Conservation (phyloP, 2,329 filamentous ascomycete genomes). For the Talaromyces sp. region DNA sequence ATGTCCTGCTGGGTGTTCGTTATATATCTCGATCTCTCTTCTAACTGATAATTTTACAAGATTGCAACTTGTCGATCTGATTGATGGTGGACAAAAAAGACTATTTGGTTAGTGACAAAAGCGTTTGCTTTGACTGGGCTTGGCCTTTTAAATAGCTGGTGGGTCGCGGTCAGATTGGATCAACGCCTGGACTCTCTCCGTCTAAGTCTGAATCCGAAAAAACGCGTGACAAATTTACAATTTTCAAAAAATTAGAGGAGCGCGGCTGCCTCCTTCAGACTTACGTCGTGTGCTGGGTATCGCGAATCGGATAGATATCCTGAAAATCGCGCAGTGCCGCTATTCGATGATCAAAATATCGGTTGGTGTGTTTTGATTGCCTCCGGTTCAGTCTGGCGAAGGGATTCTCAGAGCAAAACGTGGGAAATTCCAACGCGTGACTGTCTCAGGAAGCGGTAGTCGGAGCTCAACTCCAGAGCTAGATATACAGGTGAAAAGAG, state of each 20-base stretch:
- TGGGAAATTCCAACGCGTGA: not conserved
- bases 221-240: not conserved
- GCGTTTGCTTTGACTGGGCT: slow-evolving; percentile 2
- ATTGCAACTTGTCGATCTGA: not conserved
- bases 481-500: not conserved
- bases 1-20: not conserved
- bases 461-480: not conserved
- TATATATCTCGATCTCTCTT: not conserved
- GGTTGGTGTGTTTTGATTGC: not conserved
- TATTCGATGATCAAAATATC: not conserved
- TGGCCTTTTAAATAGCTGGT: slow-evolving; percentile 2
- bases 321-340: not conserved
- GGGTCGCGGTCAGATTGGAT: not conserved
- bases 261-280: not conserved
- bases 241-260: not conserved
- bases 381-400: not conserved
- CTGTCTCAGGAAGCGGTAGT: not conserved
- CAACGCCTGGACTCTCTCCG: not conserved
- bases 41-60: not conserved
- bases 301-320: not conserved
- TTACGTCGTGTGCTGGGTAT: not conserved
- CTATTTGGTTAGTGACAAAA: not conserved
- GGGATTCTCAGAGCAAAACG: not conserved
- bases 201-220: not conserved
- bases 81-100: not conserved